These are phyloP conservation scores for Ampelocalamus luodianensis DNA, from an alignment of 176 grass and related monocot genomes.

Conservation along the genomic window DNA sequence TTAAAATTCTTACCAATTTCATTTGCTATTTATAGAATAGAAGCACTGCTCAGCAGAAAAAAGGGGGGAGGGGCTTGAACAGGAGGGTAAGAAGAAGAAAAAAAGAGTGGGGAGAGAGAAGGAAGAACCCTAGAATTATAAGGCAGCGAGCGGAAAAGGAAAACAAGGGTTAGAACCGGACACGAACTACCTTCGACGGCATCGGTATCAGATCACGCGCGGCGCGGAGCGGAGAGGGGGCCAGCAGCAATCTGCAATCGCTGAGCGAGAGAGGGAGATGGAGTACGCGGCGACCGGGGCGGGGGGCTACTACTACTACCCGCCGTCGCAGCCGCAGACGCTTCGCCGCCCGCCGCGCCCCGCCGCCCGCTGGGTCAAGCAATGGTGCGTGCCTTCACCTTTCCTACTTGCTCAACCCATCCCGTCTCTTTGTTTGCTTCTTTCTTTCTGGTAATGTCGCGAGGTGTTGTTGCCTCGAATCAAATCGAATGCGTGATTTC, in stretches of 20 bases:
- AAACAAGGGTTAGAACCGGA: too few relatives aligned
- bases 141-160: too few relatives aligned
- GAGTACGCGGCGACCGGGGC: slow-evolving; percentile 51
- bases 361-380: slow-evolving; percentile 77
- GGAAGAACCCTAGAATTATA: too few relatives aligned
- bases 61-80: too few relatives aligned
- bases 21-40: too few relatives aligned
- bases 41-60: too few relatives aligned
- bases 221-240: too few relatives aligned
- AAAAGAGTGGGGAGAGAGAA: too few relatives aligned
- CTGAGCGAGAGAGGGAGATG: slow-evolving; percentile 24
- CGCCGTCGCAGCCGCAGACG: slow-evolving; percentile 35
- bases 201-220: too few relatives aligned
- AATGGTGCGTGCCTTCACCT: slow-evolving; percentile 53
- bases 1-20: too few relatives aligned
- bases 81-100: too few relatives aligned
- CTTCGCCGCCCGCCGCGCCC: slow-evolving; percentile 53
- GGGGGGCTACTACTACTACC: slow-evolving; percentile 60
- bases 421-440: neutral
- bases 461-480: neutral
- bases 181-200: too few relatives aligned
- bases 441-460: neutral
- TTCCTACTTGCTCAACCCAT: neutral
- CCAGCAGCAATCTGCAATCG: neutral
- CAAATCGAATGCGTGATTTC: neutral